Evolutionary conservation across 2,329 filamentous ascomycete genomes (phyloP).

Genomic region (Bisporella sp.): DNA sequence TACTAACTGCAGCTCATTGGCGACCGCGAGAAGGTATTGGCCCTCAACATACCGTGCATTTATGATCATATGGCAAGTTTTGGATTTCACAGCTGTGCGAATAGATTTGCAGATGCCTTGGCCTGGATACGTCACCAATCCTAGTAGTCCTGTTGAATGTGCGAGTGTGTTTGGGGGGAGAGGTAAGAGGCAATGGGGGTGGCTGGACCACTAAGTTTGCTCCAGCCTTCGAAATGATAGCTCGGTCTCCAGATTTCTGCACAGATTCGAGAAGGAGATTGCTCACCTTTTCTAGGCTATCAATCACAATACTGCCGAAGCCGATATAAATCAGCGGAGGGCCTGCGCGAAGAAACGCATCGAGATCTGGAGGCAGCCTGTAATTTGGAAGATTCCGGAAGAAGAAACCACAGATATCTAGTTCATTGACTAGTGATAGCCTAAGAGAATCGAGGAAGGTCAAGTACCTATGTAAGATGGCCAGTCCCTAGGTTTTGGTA

Average conservation of each 20-base stretch:
- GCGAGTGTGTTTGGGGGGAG: too few relatives aligned
- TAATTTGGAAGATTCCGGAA: slow-evolving; percentile 57
- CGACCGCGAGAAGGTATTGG: too few relatives aligned
- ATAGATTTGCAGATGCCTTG: too few relatives aligned
- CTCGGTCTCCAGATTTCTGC: slow-evolving; percentile 25
- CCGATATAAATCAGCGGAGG: slow-evolving; percentile 7
- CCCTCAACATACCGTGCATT: too few relatives aligned
- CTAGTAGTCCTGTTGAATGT: too few relatives aligned
- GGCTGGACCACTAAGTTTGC: slow-evolving; percentile 15
- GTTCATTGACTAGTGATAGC: too few relatives aligned
- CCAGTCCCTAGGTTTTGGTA: slow-evolving; percentile 14
- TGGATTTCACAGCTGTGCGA: too few relatives aligned
- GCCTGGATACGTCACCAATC: too few relatives aligned
- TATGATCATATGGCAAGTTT: too few relatives aligned
- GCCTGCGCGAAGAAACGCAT: neutral
- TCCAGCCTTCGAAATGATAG: slow-evolving; percentile 31
- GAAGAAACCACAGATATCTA: slow-evolving; percentile 64
- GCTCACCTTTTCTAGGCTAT: slow-evolving; percentile 28
- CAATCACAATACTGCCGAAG: slow-evolving; percentile 18
- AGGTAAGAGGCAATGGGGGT: too few relatives aligned
- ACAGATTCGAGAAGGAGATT: slow-evolving; percentile 29
- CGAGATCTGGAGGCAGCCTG: slow-evolving; percentile 17
- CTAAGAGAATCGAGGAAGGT: neutral
- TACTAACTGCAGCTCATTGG: too few relatives aligned
- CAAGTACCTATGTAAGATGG: slow-evolving; percentile 8